Percentiles rank a stretch among this genome's conserved stretches.
Evolutionary conservation across 805 yeast genomes (phyloP).

Genomic region (Saturnispora halmiae): DNA sequence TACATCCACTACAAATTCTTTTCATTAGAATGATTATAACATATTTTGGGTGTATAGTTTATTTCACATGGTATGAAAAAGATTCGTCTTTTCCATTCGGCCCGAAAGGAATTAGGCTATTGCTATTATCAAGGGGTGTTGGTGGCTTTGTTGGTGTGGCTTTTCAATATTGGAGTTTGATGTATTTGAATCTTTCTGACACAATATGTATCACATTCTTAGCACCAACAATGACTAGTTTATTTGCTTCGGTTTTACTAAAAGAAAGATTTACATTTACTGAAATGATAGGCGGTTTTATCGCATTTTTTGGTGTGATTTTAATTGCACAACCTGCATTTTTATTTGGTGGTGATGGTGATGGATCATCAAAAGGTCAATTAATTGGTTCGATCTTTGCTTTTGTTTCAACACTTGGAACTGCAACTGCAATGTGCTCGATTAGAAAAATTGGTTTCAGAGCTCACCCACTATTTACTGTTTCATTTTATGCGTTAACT

Average conservation of each 20-base stretch:
- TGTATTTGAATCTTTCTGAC: conserved; percentile 69
- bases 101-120: conserved; percentile 42
- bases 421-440: conserved; percentile 58
- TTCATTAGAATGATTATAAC: conserved; percentile 74
- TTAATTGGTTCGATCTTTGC: conserved; percentile 57
- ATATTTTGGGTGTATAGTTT: conserved; percentile 44
- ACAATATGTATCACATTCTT: conserved; percentile 74
- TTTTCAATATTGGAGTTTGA: conserved; percentile 65
- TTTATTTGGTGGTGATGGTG: conserved; percentile 38
- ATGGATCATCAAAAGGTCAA: conserved; percentile 27
- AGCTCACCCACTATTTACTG: conserved; percentile 76
- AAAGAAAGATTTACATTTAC: conserved; percentile 55
- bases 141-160: conserved; percentile 77
- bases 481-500: conserved; percentile 61
- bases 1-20: conserved; percentile 72
- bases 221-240: conserved; percentile 66
- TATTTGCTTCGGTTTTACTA: conserved; percentile 59
- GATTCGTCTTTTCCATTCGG: conserved; percentile 65
- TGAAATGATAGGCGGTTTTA: conserved; percentile 60
- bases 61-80: conserved; percentile 35
- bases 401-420: conserved; percentile 59
- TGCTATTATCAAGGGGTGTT: conserved; percentile 42
- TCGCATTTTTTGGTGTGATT: conserved; percentile 68
- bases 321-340: conserved; percentile 76
- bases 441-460: conserved; percentile 66